Conservation (phyloP, 108 stramenopile species). For the Cyclotella cryptica region DNA sequence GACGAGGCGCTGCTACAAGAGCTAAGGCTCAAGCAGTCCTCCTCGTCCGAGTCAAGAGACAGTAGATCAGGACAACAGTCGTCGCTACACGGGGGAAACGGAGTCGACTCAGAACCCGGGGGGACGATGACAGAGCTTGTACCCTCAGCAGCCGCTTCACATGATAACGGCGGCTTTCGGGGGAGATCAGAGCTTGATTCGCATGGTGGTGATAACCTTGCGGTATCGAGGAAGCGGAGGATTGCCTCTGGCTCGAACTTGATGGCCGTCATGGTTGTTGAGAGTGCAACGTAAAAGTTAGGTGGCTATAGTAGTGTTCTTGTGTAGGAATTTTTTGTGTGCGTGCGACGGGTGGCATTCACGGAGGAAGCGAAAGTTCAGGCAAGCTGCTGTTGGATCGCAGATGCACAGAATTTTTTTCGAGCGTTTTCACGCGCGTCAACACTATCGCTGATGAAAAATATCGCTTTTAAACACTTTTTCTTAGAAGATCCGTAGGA, state of each 20-base stretch:
- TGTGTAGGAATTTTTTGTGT: conserved; percentile 1
- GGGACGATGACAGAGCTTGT: not conserved
- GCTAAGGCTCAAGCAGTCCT: conserved; percentile 54
- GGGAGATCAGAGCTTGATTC: not conserved
- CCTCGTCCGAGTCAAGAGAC: conserved; percentile 47
- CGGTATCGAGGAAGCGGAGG: conserved; percentile 48
- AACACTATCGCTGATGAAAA: not conserved
- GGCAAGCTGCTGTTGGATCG: not conserved
- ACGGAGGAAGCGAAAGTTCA: not conserved
- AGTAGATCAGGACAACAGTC: conserved; percentile 49
- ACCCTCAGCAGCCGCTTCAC: conserved; percentile 10
- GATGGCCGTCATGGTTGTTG: conserved; percentile 22
- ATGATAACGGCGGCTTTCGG: conserved; percentile 30
- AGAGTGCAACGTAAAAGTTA: not conserved
- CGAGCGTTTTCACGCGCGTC: too few relatives aligned
- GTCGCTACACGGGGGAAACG: conserved; percentile 15
- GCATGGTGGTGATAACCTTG: conserved; percentile 31
- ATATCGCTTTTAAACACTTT: not conserved
- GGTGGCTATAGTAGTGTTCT: not conserved
- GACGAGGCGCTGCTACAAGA: conserved; percentile 63
- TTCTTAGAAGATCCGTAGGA: conserved; percentile 9
- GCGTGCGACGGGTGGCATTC: not conserved
- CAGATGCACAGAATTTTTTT: not conserved
- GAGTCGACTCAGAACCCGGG: not conserved
- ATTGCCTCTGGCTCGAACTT: conserved; percentile 79